phyloP scores from a whole-genome alignment of 371 early-diverging fungal species.

The Fennellomyces sp. region DNA sequence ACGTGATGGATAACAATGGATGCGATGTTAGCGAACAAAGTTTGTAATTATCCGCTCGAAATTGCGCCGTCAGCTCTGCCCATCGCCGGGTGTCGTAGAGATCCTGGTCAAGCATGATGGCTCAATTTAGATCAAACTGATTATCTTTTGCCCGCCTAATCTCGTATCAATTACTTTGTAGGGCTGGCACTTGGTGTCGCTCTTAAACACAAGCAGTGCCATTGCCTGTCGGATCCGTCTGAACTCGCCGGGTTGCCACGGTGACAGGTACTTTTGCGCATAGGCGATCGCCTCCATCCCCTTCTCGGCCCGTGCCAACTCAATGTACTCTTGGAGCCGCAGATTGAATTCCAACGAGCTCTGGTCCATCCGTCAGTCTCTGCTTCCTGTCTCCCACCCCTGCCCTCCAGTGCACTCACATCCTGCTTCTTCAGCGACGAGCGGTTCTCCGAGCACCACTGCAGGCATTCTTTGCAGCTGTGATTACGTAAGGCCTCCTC shows the following conservation, averaged over 20 bases:
- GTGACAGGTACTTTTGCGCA: constrained; percentile 78
- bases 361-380: constrained; percentile 44
- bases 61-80: constrained; percentile 75
- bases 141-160: background rate
- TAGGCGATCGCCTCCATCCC: constrained; percentile 80
- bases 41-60: constrained; percentile 82
- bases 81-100: constrained; percentile 82
- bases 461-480: constrained; percentile 84
- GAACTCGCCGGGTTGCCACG: constrained; percentile 74
- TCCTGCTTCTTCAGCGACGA: constrained; percentile 76
- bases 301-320: constrained; percentile 70
- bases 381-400: too few relatives aligned
- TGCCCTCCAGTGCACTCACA: constrained; percentile 15
- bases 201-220: constrained; percentile 82
- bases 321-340: constrained; percentile 92
- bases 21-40: constrained; percentile 83
- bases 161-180: constrained; percentile 19
- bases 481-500: constrained; percentile 74
- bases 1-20: constrained; percentile 80
- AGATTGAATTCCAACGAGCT: constrained; percentile 94
- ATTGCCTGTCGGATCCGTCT: constrained; percentile 84
- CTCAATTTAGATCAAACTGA: background rate
- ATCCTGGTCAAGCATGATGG: too few relatives aligned
- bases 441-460: constrained; percentile 93
- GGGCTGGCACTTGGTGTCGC: constrained; percentile 68